phyloP scores from a whole-genome alignment of 495 filamentous ascomycete genomes.

The Aspergillus asperescens region DNA sequence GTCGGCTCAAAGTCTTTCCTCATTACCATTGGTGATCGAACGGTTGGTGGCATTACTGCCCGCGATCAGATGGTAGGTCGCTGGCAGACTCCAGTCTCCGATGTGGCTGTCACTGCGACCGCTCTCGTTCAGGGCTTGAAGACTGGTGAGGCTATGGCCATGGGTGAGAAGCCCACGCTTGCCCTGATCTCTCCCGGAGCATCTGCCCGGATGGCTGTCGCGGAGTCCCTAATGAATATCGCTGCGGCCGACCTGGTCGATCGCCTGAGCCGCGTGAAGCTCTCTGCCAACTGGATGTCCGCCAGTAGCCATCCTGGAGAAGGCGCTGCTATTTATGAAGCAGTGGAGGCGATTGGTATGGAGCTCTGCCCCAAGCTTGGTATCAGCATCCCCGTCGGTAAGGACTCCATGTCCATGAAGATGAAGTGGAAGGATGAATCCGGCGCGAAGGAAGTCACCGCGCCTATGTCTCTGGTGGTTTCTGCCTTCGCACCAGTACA shows the following conservation, averaged over 20 bases:
- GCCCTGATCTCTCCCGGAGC: slow-evolving; percentile 87
- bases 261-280: slow-evolving; percentile 67
- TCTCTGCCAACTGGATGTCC: slow-evolving; percentile 99
- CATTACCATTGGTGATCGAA: slow-evolving; percentile 92
- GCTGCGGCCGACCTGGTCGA: slow-evolving; percentile 79
- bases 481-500: slow-evolving; percentile 82
- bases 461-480: slow-evolving; percentile 84
- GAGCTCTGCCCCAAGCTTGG: slow-evolving; percentile 80
- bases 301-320: slow-evolving; percentile 90
- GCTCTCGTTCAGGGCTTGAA: slow-evolving; percentile 65
- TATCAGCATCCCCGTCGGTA: slow-evolving; percentile 90
- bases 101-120: slow-evolving; percentile 86
- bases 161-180: slow-evolving; percentile 89
- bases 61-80: slow-evolving; percentile 95
- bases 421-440: slow-evolving; percentile 83
- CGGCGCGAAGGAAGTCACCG: slow-evolving; percentile 75
- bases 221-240: slow-evolving; percentile 87
- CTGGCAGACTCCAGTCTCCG: slow-evolving; percentile 93
- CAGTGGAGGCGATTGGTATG: slow-evolving; percentile 86
- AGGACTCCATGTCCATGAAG: slow-evolving; percentile 99
- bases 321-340: slow-evolving; percentile 89
- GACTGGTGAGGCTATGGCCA: slow-evolving; percentile 93
- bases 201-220: slow-evolving; percentile 96
- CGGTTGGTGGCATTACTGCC: slow-evolving; percentile 81
- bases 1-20: slow-evolving; percentile 96